Evolutionary conservation across 2,329 filamentous ascomycete genomes (phyloP), one percentile per base, ranked within the genome.

Genomic region (Xylariales sp.): DNA sequence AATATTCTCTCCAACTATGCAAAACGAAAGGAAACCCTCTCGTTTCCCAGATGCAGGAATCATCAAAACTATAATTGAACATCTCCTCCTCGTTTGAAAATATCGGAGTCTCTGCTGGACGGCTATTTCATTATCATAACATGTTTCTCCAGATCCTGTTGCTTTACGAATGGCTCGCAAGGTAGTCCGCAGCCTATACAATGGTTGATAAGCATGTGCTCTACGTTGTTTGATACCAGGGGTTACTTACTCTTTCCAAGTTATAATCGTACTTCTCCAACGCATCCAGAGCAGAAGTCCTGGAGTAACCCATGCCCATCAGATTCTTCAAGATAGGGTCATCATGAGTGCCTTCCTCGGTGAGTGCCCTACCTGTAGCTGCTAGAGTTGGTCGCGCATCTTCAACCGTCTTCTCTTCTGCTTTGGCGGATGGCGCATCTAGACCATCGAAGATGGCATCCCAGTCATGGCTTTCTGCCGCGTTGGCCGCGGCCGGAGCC

Each of bases 221-320:
- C n/a, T 25, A 25, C 23, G 23, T 8, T 18, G 10, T n/a, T 11
- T 27, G 33, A 33, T 29, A 12, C 16, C 17, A 21, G 32, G n/a
- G 18, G n/a, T 47, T 38, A 69, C 81, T 67, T 66, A 95, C 91
- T 78, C 87, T 88, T 64, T 95, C 89, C 58, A 96, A 75, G 61
- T 96, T 93, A 65, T 97, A 96, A 66, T 97, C 89, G 59, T 86
- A 95, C 61, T 91, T 90, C 70, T 97, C 91, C 57, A 97, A 66
- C 17, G 93, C 91, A 34, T 72, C 71, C 24, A 96, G 66, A 13
- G 88, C 85, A 35, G 87, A 81, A 6, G 72, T 67, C 20, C 91
- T 74, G 5, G 79, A 65, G 57, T 94, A 97, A 1, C 91, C 91
- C 89, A 97, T 95, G 8, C 78, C 75, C 1, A 88, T 95, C 55